Evolutionary conservation across 495 filamentous ascomycete species (phyloP), one percentile per base, ranked within the genome.

Genomic region (Aspergillus cavernicola): DNA sequence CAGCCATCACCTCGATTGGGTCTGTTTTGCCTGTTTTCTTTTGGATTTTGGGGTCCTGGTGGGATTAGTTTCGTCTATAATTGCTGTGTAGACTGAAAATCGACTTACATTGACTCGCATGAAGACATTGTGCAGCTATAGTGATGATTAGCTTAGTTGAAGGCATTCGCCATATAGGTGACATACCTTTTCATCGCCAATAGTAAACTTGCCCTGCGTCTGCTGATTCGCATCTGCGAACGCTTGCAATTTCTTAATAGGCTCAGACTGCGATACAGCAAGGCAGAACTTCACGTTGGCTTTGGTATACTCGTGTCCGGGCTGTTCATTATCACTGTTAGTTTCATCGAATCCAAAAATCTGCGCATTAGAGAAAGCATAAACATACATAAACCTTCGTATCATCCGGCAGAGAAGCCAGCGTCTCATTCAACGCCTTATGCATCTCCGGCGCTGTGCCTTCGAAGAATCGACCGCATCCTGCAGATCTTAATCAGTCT

Each of bases 381-480:
- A n/a, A 56, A 74, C 86, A 60, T 74, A 92, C 89, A 63, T 89
- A 98, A 55, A 98, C 91, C 55, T 84, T 89, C 37, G 95, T 97
- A 64, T 97, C 91, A 62, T 97, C 86, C 2, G 92, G 92, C 35
- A 98, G 66, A 20, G 81, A 65, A 20, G 81, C 89, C 33, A 98
- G 79, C 1, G 83, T 90, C 70, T 88, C 81, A 64, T 98, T 97
- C 59, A 98, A 65, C 1, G 93, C 92, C 51, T 80, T 85, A 73
- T 97, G 80, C 95, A 98, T 95, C 77, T 98, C 87, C 50, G 79
- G 79, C 2, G 90, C 84, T 33, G 81, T 92, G 9, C 93, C 93
- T 70, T 98, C 93, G 62, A 97, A 98, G 77, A 98, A 98, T 37
- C 85, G 84, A n/a, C 93, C 93, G 65, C 93, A 98, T 20, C 92